A percentile compares a stretch with the other conserved stretches of the same genome.
Evolutionary conservation across 2,329 filamentous ascomycete genomes (phyloP).

Genomic region (Alternaria triticina): DNA sequence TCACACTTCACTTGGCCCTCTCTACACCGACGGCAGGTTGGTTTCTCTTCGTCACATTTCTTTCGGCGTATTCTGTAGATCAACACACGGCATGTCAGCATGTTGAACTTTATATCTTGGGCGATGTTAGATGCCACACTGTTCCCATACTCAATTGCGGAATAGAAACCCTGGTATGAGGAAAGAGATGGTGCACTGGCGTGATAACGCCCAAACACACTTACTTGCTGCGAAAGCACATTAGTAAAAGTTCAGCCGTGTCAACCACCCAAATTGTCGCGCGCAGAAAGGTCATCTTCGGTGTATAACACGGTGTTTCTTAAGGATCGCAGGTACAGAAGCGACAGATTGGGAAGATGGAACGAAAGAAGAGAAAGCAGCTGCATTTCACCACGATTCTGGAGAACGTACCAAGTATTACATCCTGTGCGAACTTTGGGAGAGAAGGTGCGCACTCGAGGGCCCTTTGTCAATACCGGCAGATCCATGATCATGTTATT

Average conservation of each 20-base stretch:
- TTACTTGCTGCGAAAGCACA: constrained; percentile 6
- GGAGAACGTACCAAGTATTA: constrained; percentile 14
- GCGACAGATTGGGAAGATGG: not conserved
- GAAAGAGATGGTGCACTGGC: not conserved
- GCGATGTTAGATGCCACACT: not conserved
- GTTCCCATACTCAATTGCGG: not conserved
- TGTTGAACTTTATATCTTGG: not conserved
- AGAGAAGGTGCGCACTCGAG: constrained; percentile 8
- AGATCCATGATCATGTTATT: not conserved
- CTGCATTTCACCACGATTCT: not conserved
- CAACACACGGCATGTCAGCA: not conserved
- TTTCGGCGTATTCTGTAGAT: constrained; percentile 10
- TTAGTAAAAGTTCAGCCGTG: not conserved
- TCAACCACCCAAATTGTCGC: not conserved
- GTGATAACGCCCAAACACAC: not conserved
- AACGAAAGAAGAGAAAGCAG: not conserved
- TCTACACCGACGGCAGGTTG: constrained; percentile 12
- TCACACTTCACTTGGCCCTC: constrained; percentile 12
- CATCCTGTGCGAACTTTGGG: constrained; percentile 15
- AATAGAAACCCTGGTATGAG: not conserved
- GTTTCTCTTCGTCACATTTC: constrained; percentile 19
- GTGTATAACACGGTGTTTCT: not conserved
- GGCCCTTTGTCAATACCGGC: not conserved
- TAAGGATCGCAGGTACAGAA: not conserved
- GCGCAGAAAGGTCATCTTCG: not conserved